Evolutionary conservation across 2,329 filamentous ascomycete species (phyloP), one percentile per base, ranked within the genome.

Genomic region (Ceratocystis albifundus): DNA sequence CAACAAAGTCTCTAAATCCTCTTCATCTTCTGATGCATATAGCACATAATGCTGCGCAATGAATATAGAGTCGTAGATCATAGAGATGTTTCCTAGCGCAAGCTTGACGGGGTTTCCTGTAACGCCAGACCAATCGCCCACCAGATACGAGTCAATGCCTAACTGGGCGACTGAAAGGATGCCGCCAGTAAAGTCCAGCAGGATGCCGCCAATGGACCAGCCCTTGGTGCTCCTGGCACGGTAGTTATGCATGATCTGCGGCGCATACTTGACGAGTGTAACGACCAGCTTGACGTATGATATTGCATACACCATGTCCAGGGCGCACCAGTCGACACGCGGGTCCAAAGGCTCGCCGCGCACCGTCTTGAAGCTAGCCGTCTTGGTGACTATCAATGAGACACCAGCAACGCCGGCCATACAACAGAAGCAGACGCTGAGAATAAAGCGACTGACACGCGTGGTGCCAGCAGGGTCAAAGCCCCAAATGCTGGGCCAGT

Each of bases 31-130:
- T 57, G 28, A 64, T 64, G 32, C 50, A 67, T 96, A 97, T 22
- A 96, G 75, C 45, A 92, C 77, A 71, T 92, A 97, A 76, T 97
- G 94, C 77, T 99, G 94, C 3, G 82, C 72, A 64, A 97, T 87
- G 73, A 97, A 97, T 62, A 96, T 79, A 41, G 88, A 69, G 73
- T 97, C 93, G 74, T 96, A 97, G 1, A 89, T 74, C 71, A 97
- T 87, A 67, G 87, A 90, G 59, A 96, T 84, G 72, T 96, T 93
- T 15, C 89, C 88, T 53, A 97, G 80, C 2, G 86, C 85, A 67
- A 97, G 85, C 77, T 97, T 99, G 71, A 94, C 87, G 0, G 91
- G 90, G 74, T 97, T 97, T 0, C 92, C 93, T 0, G 87, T 91
- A 67, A 97, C 80, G 25, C 93, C 94, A 61, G 87, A 88, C 92